These are phyloP conservation scores for Setaria italica DNA, from an alignment of 202 grass and related monocot genomes.

Conservation along the genomic window DNA sequence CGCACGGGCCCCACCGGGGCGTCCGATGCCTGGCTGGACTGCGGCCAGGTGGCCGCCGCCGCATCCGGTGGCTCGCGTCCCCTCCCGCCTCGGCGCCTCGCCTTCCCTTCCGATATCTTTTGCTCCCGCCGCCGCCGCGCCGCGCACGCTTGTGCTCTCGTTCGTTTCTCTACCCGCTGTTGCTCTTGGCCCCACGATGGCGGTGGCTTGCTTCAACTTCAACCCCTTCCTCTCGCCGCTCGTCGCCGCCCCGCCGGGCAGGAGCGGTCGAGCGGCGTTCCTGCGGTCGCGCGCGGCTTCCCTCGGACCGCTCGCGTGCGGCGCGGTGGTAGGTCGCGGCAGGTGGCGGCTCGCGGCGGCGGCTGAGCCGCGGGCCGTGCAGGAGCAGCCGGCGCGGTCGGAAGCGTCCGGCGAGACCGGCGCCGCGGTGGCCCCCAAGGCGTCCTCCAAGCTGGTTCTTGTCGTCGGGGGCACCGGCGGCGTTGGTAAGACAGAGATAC, in stretches of 20 bases:
- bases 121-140: constrained; percentile 1
- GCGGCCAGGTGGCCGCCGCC: constrained; percentile 25
- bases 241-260: neutral
- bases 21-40: neutral
- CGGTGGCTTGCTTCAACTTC: constrained; percentile 19
- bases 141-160: neutral
- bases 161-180: neutral
- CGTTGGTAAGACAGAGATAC: constrained; percentile 58
- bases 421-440: constrained; percentile 4
- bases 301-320: neutral
- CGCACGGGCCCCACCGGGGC: neutral
- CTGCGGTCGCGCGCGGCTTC: neutral
- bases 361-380: constrained; percentile 48
- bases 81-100: neutral
- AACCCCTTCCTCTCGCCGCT: constrained; percentile 32
- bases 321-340: neutral
- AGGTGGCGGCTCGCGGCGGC: constrained; percentile 45
- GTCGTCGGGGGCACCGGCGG: constrained; percentile 83
- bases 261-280: neutral
- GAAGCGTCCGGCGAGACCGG: constrained; percentile 27
- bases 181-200: neutral
- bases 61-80: neutral
- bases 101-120: constrained; percentile 33
- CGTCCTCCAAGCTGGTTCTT: constrained; percentile 75
- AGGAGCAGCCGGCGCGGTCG: constrained; percentile 51